Evolutionary conservation across 164 flowering plant genomes (phyloP).

Genomic region (Stephania cephalantha): DNA sequence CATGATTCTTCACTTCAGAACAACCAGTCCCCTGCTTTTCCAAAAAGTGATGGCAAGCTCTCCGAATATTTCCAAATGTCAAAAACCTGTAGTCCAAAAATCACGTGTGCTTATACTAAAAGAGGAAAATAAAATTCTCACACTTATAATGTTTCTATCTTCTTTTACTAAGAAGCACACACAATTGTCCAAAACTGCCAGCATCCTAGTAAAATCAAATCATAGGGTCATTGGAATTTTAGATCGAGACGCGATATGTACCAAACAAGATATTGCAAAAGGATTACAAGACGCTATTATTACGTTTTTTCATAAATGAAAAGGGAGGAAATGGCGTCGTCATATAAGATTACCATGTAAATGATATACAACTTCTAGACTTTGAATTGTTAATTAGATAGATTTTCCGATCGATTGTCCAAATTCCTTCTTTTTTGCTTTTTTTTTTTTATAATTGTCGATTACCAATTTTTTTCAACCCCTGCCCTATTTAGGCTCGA

Average conservation of each 20-base stretch:
- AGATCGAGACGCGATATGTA: no score
- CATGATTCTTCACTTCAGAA: constrained; percentile 16
- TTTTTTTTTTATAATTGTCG: no score
- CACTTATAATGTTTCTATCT: no score
- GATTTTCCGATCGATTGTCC: neutral
- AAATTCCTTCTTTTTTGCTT: neutral
- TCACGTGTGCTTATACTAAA: neutral
- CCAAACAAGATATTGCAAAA: neutral
- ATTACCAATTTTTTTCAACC: no score
- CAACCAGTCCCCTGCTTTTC: constrained; percentile 10
- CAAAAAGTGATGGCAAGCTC: constrained; percentile 22
- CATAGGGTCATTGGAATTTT: no score
- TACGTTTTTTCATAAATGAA: neutral
- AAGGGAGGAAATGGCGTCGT: neutral
- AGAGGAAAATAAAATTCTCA: no score
- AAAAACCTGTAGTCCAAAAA: constrained; percentile 27
- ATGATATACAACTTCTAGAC: neutral
- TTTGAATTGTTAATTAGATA: neutral
- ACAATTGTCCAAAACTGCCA: no score
- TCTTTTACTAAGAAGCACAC: no score
- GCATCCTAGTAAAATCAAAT: no score
- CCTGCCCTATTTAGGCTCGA: no score
- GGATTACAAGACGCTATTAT: neutral
- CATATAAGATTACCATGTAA: neutral
- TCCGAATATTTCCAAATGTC: constrained; percentile 25